A percentile compares a stretch with the other conserved stretches of the same genome.
phyloP scores from a whole-genome alignment of 345 rosid species.

The Hibiscus syriacus region DNA sequence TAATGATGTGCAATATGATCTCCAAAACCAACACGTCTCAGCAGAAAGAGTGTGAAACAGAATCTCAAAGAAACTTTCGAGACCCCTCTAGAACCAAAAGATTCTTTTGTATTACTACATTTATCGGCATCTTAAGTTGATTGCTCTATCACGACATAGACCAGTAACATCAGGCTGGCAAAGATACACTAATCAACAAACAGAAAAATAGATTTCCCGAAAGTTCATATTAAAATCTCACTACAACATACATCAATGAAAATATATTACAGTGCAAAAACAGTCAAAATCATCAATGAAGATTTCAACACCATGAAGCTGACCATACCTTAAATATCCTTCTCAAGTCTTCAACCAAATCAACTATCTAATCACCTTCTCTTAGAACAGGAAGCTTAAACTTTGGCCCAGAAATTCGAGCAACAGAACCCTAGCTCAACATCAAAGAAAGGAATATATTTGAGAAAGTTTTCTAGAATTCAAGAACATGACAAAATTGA shows the following conservation, averaged over 20 bases:
- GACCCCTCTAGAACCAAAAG: not conserved
- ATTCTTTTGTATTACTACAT: not conserved
- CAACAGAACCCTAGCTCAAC: constrained; percentile 9
- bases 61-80: not conserved
- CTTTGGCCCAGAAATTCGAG: not conserved
- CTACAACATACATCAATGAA: not conserved
- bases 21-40: not conserved
- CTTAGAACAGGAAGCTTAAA: not conserved
- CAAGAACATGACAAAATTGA: constrained; percentile 5
- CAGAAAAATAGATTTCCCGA: not conserved
- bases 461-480: not conserved
- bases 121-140: not conserved
- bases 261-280: not conserved
- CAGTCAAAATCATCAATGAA: not conserved
- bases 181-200: not conserved
- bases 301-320: not conserved
- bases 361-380: not conserved
- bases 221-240: not conserved
- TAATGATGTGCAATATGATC: not conserved
- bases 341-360: constrained; percentile 7
- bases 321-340: constrained; percentile 8
- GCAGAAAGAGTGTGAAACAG: not conserved
- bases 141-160: not conserved
- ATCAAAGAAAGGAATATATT: constrained; percentile 7
- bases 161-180: not conserved